A percentile compares a stretch with the other conserved stretches of the same genome.
These are phyloP conservation scores for Tubosaeta brunneosetosa DNA, from an alignment of 768 basidiomycete genomes.

Conservation along the genomic window DNA sequence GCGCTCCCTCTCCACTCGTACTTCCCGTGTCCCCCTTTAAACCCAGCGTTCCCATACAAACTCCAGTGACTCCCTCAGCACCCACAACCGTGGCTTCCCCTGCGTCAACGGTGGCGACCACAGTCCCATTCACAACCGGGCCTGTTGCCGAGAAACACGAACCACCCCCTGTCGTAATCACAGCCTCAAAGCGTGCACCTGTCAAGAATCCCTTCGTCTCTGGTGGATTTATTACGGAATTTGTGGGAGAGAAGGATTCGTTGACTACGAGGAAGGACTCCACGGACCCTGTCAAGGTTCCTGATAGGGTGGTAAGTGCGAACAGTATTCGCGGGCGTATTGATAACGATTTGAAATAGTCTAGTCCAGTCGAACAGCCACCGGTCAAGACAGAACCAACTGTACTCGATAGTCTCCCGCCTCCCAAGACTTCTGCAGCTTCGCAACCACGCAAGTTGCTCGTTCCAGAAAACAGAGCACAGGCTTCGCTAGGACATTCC, in stretches of 20 bases:
- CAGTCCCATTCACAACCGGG: constrained; percentile 8
- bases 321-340: not conserved
- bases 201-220: constrained; percentile 46
- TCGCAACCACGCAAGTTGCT: constrained; percentile 7
- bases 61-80: constrained; percentile 10
- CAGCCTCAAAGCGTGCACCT: constrained; percentile 13
- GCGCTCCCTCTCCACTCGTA: constrained; percentile 22
- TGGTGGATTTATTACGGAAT: constrained; percentile 46
- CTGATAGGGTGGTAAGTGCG: constrained; percentile 16
- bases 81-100: constrained; percentile 19
- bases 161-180: constrained; percentile 1
- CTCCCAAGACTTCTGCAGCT: constrained; percentile 9
- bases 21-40: constrained; percentile 16
- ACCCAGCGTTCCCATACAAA: constrained; percentile 5
- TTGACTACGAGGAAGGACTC: constrained; percentile 18
- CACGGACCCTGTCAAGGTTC: constrained; percentile 10
- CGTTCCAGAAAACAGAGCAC: constrained; percentile 11
- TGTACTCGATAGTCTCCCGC: constrained; percentile 9
- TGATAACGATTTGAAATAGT: constrained; percentile 10
- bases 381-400: constrained; percentile 20
- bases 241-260: constrained; percentile 30
- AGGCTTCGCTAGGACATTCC: constrained; percentile 5
- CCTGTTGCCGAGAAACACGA: constrained; percentile 10
- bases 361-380: constrained; percentile 10
- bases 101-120: constrained; percentile 11